Base-by-base conservation (phyloP, 1,284 basidiomycete species). In the Caloboletus inedulis region DNA sequence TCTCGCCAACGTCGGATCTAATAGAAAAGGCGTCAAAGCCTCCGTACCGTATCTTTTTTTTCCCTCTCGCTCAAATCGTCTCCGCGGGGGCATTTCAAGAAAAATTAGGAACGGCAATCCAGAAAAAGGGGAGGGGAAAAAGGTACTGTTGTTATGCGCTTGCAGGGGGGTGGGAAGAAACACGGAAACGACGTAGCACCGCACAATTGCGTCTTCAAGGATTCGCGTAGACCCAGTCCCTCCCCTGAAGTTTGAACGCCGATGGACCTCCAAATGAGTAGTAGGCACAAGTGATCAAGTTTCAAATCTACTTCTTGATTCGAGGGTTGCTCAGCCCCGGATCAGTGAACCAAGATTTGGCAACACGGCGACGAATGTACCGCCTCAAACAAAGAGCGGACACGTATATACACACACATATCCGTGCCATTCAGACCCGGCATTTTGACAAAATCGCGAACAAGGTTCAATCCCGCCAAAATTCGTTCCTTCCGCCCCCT, bases 1-100 rank as follows among this genome's bases (percentile, higher is more conserved):
- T 62, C 51, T 44, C 53, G 23, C 27, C 30, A 23, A 37, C 18
- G 41, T 58, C 58, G 58, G 60, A 62, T 62, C 62, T 60, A 33
- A 43, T 36, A 40, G 12, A 31, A 19, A 45, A 53, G 3, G 23
- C 35, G 19, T 5, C 49, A 51, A 49, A 47, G 33, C 27, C 12
- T 19, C 40, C 53, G 44, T 36, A 16, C 16, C 18, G 18, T 34
- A 37, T 43, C 21, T 14, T 42, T 29, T 44, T 47, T 27, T 27
- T 27, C 27, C 27, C 27, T 27, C 35, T 46, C 19, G 27, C 42
- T 31, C 29, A 36, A 50, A 18, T 31, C 37, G 34, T 40, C 30
- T 52, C 55, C 52, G 49, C 55, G 61, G 61, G 44, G 45, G 45
- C 40, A 45, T 45, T 43, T 35, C 25, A 19, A 51, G n/a, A n/a